Base-by-base conservation (phyloP, 805 yeast species). In the Wickerhamomyces tratensis region DNA sequence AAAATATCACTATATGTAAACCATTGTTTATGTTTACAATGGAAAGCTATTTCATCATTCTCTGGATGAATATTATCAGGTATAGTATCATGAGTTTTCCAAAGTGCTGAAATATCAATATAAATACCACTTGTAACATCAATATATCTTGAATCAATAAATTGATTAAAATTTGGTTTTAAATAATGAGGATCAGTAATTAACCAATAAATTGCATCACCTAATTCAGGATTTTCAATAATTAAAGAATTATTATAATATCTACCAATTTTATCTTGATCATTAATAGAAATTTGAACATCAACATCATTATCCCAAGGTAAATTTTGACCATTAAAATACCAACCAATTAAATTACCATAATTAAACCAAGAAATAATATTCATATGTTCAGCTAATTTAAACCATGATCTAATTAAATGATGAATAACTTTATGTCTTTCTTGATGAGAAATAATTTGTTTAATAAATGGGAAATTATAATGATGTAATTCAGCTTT, bases 221-320 rank as follows among this genome's bases (percentile, higher is more conserved):
- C 71, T 15, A 44, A 38, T 10, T 53, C 47, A 14, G 60, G 59
- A 39, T 51, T 46, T 42, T 77, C 81, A 7, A 75, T 55, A 29
- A 77, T 63, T 15, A 77, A 49, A 1, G 76, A 60, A 47, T 74
- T 77, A 52, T 78, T 77, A 53, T 58, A 76, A 13, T 58, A 45
- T 36, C 67, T 55, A 5, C 77, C 77, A 35, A 79, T 52, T 35
- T 49, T 54, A 39, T 62, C 59, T 40, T 76, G 52, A 34, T 72
- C 71, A 3, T 48, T 51, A 45, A 72, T 69, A 1, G 82, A 72
- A 53, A 78, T 61, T 51, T 77, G 82, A n/a, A 76, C 80, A 59
- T 79, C 84, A 33, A 75, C 59, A 51, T 78, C 83, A 38, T 65
- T 63, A 55, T 78, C 85, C 81, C 82, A 79, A 7, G 80, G 79